A percentile compares a stretch with the other conserved stretches of the same genome.
phyloP scores from a whole-genome alignment of 768 basidiomycete genomes.

The Rossbeevera mucosa region DNA sequence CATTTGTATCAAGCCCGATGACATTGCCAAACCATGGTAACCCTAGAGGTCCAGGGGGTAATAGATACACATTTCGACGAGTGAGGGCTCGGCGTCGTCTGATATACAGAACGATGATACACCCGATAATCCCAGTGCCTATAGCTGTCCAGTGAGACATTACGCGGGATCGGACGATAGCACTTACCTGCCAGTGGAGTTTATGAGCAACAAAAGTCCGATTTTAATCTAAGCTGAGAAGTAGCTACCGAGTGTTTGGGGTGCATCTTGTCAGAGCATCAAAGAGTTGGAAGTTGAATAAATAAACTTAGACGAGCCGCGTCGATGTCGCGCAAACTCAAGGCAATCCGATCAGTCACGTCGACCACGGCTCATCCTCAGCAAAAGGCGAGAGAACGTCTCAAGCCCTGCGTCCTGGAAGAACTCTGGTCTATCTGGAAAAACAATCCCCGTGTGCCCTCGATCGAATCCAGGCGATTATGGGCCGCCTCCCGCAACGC shows the following conservation, averaged over 20 bases:
- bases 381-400: slow-evolving; percentile 9
- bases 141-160: background rate
- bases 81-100: background rate
- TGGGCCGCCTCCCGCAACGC: slow-evolving; percentile 25
- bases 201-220: no score
- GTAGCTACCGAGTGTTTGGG: no score
- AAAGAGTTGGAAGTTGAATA: no score
- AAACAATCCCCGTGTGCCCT: slow-evolving; percentile 26
- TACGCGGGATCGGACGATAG: background rate
- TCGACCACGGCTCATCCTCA: background rate
- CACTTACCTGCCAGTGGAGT: background rate
- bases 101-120: background rate
- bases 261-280: no score
- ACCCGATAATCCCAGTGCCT: background rate
- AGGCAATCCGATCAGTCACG: background rate
- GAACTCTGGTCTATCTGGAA: slow-evolving; percentile 31
- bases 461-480: slow-evolving; percentile 22
- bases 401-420: slow-evolving; percentile 8
- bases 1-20: slow-evolving; percentile 25
- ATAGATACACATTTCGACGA: background rate
- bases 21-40: slow-evolving; percentile 36
- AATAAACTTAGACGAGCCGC: background rate
- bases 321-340: slow-evolving; percentile 12
- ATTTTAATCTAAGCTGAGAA: no score
- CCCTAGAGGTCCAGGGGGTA: slow-evolving; percentile 24